These are phyloP conservation scores for Populus tremula DNA, from an alignment of 345 rosid species.

Conservation along the genomic window DNA sequence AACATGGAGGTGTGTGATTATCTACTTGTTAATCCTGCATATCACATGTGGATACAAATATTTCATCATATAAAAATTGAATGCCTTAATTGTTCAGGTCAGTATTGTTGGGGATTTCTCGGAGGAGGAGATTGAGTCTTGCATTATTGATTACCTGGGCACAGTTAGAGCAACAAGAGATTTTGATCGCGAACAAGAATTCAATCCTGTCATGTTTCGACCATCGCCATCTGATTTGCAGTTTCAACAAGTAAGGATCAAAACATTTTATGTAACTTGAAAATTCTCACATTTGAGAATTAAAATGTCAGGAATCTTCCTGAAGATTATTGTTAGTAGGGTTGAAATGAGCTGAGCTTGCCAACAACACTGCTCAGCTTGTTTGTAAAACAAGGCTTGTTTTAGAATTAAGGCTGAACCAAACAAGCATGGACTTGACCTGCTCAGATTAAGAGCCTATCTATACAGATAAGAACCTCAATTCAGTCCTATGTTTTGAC, in stretches of 20 bases:
- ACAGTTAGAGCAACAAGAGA: conserved; percentile 68
- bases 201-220: conserved; percentile 62
- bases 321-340: not conserved
- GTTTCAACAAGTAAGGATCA: conserved; percentile 67
- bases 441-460: not conserved
- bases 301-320: not conserved
- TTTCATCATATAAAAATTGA: conserved; percentile 11
- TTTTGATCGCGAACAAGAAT: conserved; percentile 33
- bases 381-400: not conserved
- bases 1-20: conserved; percentile 81
- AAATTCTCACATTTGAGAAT: not conserved
- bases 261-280: conserved; percentile 14
- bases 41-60: conserved; percentile 4
- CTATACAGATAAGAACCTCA: not conserved
- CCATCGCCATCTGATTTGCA: conserved; percentile 70
- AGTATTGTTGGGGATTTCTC: conserved; percentile 96
- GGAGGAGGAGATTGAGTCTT: conserved; percentile 78
- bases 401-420: not conserved
- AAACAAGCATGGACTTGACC: not conserved
- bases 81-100: conserved; percentile 49
- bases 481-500: not conserved
- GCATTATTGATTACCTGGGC: conserved; percentile 86
- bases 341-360: not conserved
- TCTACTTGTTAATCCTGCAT: conserved; percentile 2
- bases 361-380: not conserved